Conservation (phyloP, 2,329 filamentous ascomycete species). For the Aureobasidium sp. region DNA sequence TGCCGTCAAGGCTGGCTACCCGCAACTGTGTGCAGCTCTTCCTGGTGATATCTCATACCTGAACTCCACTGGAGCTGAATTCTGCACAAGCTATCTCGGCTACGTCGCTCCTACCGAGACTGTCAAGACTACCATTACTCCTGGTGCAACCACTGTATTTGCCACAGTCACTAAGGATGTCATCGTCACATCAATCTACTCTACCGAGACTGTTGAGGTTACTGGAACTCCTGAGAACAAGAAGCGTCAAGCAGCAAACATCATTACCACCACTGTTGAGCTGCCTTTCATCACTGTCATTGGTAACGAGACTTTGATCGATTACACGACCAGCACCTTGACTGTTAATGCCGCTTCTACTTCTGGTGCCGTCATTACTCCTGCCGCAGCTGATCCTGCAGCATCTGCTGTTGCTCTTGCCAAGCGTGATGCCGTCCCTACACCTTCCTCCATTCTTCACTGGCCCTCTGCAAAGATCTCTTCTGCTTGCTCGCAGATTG, state of each 20-base stretch:
- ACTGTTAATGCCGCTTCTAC: constrained; percentile 12
- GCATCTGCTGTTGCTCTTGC: background rate
- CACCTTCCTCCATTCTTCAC: constrained; percentile 15
- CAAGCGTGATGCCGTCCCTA: constrained; percentile 5
- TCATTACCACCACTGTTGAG: constrained; percentile 10
- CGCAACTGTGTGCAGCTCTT: constrained; percentile 10
- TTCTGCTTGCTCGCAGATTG: constrained; percentile 21
- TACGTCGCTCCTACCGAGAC: background rate
- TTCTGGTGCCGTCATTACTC: constrained; percentile 6
- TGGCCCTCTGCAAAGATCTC: constrained; percentile 22
- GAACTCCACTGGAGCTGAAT: background rate
- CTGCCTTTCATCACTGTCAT: constrained; percentile 15
- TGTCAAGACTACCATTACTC: background rate
- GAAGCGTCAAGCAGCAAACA: background rate
- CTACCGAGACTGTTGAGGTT: background rate
- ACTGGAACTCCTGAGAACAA: background rate
- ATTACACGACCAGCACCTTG: constrained; percentile 3
- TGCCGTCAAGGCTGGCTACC: constrained; percentile 19
- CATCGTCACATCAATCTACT: background rate
- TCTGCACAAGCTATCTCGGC: constrained; percentile 12
- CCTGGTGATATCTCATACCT: constrained; percentile 5
- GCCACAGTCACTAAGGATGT: background rate
- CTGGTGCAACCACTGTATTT: background rate
- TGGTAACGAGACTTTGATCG: constrained; percentile 3
- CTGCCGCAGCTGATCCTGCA: constrained; percentile 3